Conservation (phyloP, 2,329 filamentous ascomycete genomes). For the Colletotrichum tabaci region DNA sequence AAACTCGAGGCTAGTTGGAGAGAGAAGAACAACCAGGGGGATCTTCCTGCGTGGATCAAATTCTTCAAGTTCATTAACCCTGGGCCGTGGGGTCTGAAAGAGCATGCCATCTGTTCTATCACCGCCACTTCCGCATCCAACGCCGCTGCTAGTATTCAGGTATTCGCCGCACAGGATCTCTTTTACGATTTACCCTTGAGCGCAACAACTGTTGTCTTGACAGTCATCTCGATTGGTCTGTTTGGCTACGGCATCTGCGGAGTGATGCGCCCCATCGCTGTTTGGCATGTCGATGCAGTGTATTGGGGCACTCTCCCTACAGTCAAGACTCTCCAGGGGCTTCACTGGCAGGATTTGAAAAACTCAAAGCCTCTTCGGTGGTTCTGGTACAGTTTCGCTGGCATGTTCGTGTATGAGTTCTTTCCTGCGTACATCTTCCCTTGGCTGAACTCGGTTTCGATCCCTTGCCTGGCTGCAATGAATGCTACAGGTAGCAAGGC, state of each 20-base stretch:
- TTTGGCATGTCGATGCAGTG: conserved; percentile 70
- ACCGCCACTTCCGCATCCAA: conserved; percentile 69
- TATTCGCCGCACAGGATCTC: conserved; percentile 65
- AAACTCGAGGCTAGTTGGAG: conserved; percentile 63
- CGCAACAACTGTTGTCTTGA: conserved; percentile 62
- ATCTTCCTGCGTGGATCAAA: conserved; percentile 58
- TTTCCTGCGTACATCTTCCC: conserved; percentile 70
- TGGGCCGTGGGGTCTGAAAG: conserved; percentile 68
- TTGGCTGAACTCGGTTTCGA: conserved; percentile 69
- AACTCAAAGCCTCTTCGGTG: conserved; percentile 65
- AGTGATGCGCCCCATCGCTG: conserved; percentile 66
- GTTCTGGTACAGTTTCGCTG: conserved; percentile 66
- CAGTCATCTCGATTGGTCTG: conserved; percentile 67
- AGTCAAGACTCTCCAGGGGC: conserved; percentile 67
- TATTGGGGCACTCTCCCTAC: conserved; percentile 69
- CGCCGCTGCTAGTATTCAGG: conserved; percentile 56
- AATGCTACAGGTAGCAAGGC: conserved; percentile 63
- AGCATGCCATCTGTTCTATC: conserved; percentile 68
- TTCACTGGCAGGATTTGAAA: conserved; percentile 68
- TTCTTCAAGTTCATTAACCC: conserved; percentile 63
- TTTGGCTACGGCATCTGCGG: conserved; percentile 70
- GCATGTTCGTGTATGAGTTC: conserved; percentile 67
- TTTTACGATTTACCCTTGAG: conserved; percentile 66
- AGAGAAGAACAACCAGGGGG: conserved; percentile 56
- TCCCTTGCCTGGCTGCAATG: conserved; percentile 68